Base-by-base conservation (phyloP, 176 grass and related monocot species). In the Eremochloa ophiuroides region DNA sequence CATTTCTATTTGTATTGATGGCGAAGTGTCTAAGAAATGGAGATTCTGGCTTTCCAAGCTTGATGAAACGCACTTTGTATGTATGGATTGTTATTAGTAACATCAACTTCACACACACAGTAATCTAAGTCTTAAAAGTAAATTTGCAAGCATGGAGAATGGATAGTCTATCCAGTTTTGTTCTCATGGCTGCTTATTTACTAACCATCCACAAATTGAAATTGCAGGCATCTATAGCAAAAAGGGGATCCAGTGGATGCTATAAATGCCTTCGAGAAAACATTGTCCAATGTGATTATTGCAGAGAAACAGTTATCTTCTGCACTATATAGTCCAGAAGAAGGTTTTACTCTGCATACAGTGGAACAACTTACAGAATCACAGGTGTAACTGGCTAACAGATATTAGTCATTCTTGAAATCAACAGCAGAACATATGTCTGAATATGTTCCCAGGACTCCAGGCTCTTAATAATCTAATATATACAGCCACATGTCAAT, bases 1-100 rank as follows among this genome's bases (percentile, higher is more conserved):
- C 30, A 89, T 98, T 67, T 87, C 69, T 62, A 53, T 93, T 23
- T 68, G 34, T 62, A 80, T 98, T n/a, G 92, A 98, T 82, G 95
- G 92, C 31, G 8, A 64, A 62, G 70, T 66, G 77, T 93, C 75
- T 69, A 67, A 33, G 29, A 80, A 86, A 64, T 93, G 95, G 80
- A 88, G 31, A 4, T 89, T 89, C 35, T 85, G 87, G 76, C 14
- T 89, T 69, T 85, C 69, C 87, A 85, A 44, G 34, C 62, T 89
- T 80, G 87, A 85, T 28, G 76, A 80, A 16, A 55, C n/a, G 40
- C 82, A 89, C 84, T 75, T 89, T 76, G 87, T 80, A 84, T 42
- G 81, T 50, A 40, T 42, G 31, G 33, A 38, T 23, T 0, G 1
- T 71, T n/a, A n/a, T n/a, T 63, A 55, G 6, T 31, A 34, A 11